Percentiles rank a stretch among this genome's conserved stretches.
These are phyloP conservation scores for Euphorbia schlechtendalii DNA, from an alignment of 441 rosid species.

Conservation along the genomic window DNA sequence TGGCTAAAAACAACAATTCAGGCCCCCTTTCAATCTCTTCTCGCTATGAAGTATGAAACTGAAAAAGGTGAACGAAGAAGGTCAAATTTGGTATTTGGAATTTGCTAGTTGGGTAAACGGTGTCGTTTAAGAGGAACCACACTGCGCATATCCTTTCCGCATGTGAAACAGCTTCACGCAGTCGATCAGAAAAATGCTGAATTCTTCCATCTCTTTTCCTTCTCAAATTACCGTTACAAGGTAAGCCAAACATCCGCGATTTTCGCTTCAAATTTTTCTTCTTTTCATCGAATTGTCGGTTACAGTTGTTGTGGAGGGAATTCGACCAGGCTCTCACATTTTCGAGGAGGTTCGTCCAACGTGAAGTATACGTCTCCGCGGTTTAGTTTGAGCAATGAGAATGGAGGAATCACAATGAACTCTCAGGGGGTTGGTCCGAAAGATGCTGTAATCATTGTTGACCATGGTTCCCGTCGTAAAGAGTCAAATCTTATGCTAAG, in stretches of 20 bases:
- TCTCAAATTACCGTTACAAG: slow-evolving; percentile 8
- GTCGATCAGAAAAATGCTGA: slow-evolving; percentile 8
- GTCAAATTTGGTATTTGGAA: background rate
- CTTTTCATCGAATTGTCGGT: background rate
- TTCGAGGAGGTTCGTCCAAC: slow-evolving; percentile 13
- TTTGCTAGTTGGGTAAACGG: background rate
- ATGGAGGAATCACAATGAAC: slow-evolving; percentile 23
- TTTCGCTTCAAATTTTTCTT: background rate
- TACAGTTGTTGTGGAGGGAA: slow-evolving; percentile 10
- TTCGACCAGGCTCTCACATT: slow-evolving; percentile 22
- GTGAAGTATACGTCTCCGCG: slow-evolving; percentile 11
- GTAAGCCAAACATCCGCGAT: background rate
- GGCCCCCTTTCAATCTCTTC: background rate
- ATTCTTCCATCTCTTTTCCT: background rate
- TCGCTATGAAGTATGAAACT: background rate
- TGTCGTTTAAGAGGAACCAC: background rate
- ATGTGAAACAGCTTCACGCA: background rate
- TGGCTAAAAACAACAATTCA: too few relatives aligned
- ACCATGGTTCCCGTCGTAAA: slow-evolving; percentile 83
- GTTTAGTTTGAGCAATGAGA: slow-evolving; percentile 23
- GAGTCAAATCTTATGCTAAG: slow-evolving; percentile 90
- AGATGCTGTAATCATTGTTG: slow-evolving; percentile 82
- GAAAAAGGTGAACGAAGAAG: background rate
- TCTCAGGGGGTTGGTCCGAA: slow-evolving; percentile 35
- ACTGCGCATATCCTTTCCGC: background rate